phyloP scores from a whole-genome alignment of 257 asterid species.

The Capsicum baccatum region DNA sequence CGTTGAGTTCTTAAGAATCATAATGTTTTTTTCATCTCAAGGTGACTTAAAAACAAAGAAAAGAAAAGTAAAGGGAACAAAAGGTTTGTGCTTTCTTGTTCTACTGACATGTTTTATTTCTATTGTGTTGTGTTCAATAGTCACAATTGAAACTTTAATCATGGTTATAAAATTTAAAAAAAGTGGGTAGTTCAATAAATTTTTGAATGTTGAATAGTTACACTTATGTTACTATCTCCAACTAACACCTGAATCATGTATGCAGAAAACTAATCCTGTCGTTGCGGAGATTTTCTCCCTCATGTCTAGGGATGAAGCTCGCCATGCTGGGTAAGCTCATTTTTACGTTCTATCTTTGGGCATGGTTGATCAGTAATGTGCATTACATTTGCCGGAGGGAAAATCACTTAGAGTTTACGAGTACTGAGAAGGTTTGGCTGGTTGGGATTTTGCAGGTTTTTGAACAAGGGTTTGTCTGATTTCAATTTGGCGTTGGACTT shows the following conservation, averaged over 20 bases:
- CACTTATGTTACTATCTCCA: too few species aligned
- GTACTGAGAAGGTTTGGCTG: slow-evolving; percentile 3
- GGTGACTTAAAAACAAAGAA: too few species aligned
- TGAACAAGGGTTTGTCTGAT: slow-evolving; percentile 88
- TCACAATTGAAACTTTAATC: background rate
- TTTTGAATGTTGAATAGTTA: background rate
- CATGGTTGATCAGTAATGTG: background rate
- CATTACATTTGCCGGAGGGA: background rate
- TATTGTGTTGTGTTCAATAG: background rate
- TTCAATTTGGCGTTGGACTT: slow-evolving; percentile 95
- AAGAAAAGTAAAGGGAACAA: background rate
- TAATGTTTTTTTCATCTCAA: too few species aligned
- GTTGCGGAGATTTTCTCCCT: slow-evolving; percentile 98
- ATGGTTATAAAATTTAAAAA: background rate
- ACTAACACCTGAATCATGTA: slow-evolving; percentile 3
- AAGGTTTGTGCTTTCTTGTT: background rate
- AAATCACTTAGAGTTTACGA: background rate
- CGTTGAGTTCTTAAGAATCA: too few species aligned
- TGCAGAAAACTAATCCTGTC: slow-evolving; percentile 93
- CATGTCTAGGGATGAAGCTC: slow-evolving; percentile 96
- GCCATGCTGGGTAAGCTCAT: slow-evolving; percentile 81
- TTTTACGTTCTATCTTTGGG: slow-evolving; percentile 7
- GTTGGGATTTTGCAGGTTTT: slow-evolving; percentile 55
- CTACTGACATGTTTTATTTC: background rate
- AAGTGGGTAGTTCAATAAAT: background rate